These are phyloP conservation scores for Vanilla planifolia DNA, from an alignment of 106 monocot species.

Conservation along the genomic window DNA sequence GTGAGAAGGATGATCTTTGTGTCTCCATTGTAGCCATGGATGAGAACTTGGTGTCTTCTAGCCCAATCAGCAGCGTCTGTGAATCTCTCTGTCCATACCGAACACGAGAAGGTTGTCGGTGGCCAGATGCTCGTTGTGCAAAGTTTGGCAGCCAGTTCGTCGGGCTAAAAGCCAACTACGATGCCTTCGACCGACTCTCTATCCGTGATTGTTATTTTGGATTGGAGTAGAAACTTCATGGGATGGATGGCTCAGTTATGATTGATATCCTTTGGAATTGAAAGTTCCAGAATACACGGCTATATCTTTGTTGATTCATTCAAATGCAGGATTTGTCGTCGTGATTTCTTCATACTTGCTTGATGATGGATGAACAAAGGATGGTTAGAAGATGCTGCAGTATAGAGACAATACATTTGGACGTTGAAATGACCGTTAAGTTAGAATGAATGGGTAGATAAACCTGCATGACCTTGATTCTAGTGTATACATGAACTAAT, in stretches of 20 bases:
- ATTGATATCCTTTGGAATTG: background rate
- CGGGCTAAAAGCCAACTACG: slow-evolving; percentile 83
- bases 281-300: too few relatives aligned
- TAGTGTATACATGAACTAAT: background rate
- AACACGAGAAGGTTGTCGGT: slow-evolving; percentile 76
- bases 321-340: too few relatives aligned
- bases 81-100: slow-evolving; percentile 77
- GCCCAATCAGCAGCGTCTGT: slow-evolving; percentile 35
- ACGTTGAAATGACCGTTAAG: background rate
- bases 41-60: slow-evolving; percentile 33
- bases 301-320: background rate
- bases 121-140: slow-evolving; percentile 82
- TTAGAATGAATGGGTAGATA: background rate
- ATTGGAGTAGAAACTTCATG: slow-evolving; percentile 32
- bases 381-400: background rate
- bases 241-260: background rate
- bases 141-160: slow-evolving; percentile 86
- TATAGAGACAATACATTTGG: background rate
- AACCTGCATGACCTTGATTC: background rate
- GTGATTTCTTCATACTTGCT: too few relatives aligned
- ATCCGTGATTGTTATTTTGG: slow-evolving; percentile 83
- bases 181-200: slow-evolving; percentile 84
- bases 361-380: too few relatives aligned
- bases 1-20: slow-evolving; percentile 41
- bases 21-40: slow-evolving; percentile 63